These are phyloP conservation scores for Tetrahymena elliotti DNA, from an alignment of 73 alveolate genomes.

Conservation along the genomic window DNA sequence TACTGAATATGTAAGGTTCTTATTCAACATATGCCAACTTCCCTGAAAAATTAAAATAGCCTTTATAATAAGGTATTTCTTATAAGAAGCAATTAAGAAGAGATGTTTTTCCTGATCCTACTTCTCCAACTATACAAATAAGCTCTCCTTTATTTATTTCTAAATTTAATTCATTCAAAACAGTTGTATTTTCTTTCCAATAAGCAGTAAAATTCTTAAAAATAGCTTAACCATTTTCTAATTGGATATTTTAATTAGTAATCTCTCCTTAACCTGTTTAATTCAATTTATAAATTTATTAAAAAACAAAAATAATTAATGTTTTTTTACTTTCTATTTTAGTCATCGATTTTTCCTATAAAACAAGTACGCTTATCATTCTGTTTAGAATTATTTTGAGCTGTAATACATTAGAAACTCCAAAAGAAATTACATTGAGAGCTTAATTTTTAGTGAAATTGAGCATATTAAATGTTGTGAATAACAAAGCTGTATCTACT, in stretches of 20 bases:
- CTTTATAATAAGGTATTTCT: conserved; percentile 35
- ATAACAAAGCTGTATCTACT: not conserved
- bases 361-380: not conserved
- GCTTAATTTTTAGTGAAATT: not conserved
- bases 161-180: conserved; percentile 36
- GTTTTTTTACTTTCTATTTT: not conserved
- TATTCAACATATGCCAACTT: conserved; percentile 17
- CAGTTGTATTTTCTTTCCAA: conserved; percentile 19
- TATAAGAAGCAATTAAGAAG: conserved; percentile 46
- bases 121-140: conserved; percentile 56
- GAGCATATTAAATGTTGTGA: not conserved
- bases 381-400: not conserved
- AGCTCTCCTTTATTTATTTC: conserved; percentile 45
- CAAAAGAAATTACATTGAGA: conserved; percentile 1
- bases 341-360: not conserved
- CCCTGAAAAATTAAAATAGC: conserved; percentile 4
- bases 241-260: not conserved
- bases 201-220: conserved; percentile 6
- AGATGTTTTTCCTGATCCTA: conserved; percentile 72
- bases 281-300: not conserved
- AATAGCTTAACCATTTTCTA: not conserved
- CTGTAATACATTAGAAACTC: not conserved
- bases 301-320: not conserved
- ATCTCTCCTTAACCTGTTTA: not conserved
- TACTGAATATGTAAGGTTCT: conserved; percentile 22